Percentiles rank a stretch among this genome's conserved stretches.
Conservation (phyloP, 2,329 filamentous ascomycete genomes). For the Aspergillus transmontanensis region DNA sequence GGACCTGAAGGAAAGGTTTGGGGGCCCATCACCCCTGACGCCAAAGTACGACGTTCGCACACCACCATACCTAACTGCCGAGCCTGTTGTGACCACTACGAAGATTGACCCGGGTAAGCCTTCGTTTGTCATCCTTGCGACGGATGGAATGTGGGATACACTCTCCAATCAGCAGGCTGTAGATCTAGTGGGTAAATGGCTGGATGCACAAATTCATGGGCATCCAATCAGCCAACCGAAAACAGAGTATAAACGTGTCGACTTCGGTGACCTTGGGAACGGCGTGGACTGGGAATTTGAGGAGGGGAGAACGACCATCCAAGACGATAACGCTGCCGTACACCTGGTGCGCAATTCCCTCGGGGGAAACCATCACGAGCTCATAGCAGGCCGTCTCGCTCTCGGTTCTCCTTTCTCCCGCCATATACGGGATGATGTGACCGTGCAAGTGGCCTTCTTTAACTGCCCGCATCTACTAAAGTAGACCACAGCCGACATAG, state of each 20-base stretch:
- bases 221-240: constrained; percentile 31
- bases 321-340: constrained; percentile 56
- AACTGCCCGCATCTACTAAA: constrained; percentile 5
- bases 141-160: constrained; percentile 68
- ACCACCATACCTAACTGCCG: constrained; percentile 69
- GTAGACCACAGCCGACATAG: not conserved
- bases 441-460: constrained; percentile 52
- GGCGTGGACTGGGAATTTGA: constrained; percentile 34
- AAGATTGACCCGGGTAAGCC: constrained; percentile 50
- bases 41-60: constrained; percentile 44
- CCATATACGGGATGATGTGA: constrained; percentile 53
- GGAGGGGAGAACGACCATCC: constrained; percentile 50
- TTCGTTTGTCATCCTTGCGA: constrained; percentile 67
- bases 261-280: constrained; percentile 25
- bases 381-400: constrained; percentile 34
- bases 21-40: constrained; percentile 48
- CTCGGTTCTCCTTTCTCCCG: constrained; percentile 32
- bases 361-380: constrained; percentile 48
- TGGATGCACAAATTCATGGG: constrained; percentile 39
- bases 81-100: constrained; percentile 64
- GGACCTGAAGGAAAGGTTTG: constrained; percentile 32
- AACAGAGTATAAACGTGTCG: constrained; percentile 17
- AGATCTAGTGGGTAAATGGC: constrained; percentile 59
- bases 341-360: constrained; percentile 57
- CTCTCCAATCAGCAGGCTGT: constrained; percentile 62